Conservation (phyloP, 2,329 filamentous ascomycete genomes). For the Fusarium dlaminii region DNA sequence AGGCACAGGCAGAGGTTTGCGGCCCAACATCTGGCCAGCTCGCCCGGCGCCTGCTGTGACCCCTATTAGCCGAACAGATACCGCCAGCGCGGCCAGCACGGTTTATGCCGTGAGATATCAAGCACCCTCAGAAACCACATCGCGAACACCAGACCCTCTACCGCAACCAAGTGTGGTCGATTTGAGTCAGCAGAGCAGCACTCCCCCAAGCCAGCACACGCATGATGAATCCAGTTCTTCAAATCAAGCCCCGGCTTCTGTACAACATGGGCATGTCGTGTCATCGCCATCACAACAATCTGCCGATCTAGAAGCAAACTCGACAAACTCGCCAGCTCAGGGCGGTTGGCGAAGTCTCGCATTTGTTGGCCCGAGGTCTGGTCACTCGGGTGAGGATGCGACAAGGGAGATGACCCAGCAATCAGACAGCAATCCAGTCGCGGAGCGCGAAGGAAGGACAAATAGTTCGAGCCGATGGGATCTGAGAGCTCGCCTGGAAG, state of each 20-base stretch:
- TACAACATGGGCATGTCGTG: conserved; percentile 36
- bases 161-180: conserved; percentile 44
- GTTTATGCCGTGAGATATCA: conserved; percentile 72
- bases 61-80: conserved; percentile 69
- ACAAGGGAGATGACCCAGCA: conserved; percentile 6
- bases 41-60: conserved; percentile 65
- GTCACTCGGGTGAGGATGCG: conserved; percentile 21
- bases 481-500: conserved; percentile 64
- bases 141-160: conserved; percentile 55
- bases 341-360: conserved; percentile 42
- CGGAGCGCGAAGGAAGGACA: conserved; percentile 2
- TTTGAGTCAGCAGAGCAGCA: conserved; percentile 50
- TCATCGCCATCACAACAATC: conserved; percentile 20
- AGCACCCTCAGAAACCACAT: conserved; percentile 62
- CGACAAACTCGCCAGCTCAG: conserved; percentile 34
- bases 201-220: conserved; percentile 37
- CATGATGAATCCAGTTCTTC: conserved; percentile 42
- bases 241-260: conserved; percentile 29
- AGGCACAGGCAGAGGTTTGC: conserved; percentile 51
- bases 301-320: conserved; percentile 44
- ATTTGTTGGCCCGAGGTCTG: conserved; percentile 24
- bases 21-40: conserved; percentile 64
- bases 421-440: conserved; percentile 2
- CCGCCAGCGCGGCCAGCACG: conserved; percentile 70
- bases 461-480: conserved; percentile 60